A percentile compares a stretch with the other conserved stretches of the same genome.
Conservation (phyloP, 805 yeast genomes). For the Wickerhamomyces chambardii region DNA sequence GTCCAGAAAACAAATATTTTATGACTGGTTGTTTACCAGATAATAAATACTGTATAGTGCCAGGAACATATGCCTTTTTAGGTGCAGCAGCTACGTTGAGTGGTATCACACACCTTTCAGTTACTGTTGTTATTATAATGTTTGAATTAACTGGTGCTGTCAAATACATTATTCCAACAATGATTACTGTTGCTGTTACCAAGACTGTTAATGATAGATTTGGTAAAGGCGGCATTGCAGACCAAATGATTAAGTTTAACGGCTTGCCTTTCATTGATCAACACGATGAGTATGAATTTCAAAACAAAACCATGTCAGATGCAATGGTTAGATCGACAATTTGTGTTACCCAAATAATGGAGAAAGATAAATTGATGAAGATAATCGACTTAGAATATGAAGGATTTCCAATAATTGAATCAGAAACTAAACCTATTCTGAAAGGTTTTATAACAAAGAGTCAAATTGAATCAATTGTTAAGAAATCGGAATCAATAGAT, state of each 20-base stretch:
- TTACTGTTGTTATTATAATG: constrained; percentile 92
- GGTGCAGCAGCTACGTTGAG: constrained; percentile 95
- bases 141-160: constrained; percentile 95
- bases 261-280: constrained; percentile 79
- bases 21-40: constrained; percentile 27
- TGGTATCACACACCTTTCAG: constrained; percentile 89
- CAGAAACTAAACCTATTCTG: constrained; percentile 26
- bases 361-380: constrained; percentile 26
- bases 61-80: constrained; percentile 90
- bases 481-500: no score
- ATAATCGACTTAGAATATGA: constrained; percentile 23
- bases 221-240: constrained; percentile 89
- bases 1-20: constrained; percentile 27
- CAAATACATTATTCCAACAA: constrained; percentile 85
- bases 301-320: constrained; percentile 34
- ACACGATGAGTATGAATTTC: constrained; percentile 58
- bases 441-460: constrained; percentile 30
- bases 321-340: constrained; percentile 49
- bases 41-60: constrained; percentile 56
- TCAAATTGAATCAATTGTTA: no score
- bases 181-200: constrained; percentile 91
- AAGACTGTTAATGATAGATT: constrained; percentile 67
- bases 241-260: constrained; percentile 83
- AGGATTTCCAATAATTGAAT: constrained; percentile 47
- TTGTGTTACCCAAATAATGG: constrained; percentile 27